Evolutionary conservation across 139 green algal genomes (phyloP).

Genomic region (Chlorokybus atmophyticus): DNA sequence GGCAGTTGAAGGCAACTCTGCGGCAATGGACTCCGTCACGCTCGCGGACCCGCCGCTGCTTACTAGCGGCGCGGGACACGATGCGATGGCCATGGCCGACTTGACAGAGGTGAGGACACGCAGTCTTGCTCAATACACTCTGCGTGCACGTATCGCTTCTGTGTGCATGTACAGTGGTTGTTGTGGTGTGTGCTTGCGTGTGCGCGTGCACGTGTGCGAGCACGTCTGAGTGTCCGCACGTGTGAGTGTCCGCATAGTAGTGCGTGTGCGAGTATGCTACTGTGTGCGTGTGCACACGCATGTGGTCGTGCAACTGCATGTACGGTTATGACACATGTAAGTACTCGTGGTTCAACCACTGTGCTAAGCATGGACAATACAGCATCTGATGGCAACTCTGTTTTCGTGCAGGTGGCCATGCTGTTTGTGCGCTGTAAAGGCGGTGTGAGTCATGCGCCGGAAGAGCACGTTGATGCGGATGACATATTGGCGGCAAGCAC

Average conservation of each 20-base stretch:
- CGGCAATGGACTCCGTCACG: not conserved
- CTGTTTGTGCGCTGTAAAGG: conserved; percentile 68
- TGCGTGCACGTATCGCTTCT: too few relatives aligned
- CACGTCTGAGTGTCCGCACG: too few relatives aligned
- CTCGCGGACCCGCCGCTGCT: too few relatives aligned
- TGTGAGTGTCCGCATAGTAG: too few relatives aligned
- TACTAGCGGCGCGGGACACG: conserved; percentile 69
- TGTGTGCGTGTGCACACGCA: too few relatives aligned
- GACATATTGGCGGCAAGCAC: conserved; percentile 40
- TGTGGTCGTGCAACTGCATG: too few relatives aligned
- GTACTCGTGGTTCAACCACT: not conserved
- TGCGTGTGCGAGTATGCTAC: too few relatives aligned
- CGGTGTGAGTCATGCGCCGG: conserved; percentile 66
- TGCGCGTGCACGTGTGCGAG: too few relatives aligned
- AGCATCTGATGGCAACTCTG: not conserved
- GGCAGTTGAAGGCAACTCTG: not conserved
- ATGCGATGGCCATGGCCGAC: conserved; percentile 69
- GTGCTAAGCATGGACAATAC: not conserved
- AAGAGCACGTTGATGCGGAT: conserved; percentile 46
- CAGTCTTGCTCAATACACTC: too few relatives aligned
- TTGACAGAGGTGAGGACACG: conserved; percentile 39
- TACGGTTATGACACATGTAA: too few relatives aligned
- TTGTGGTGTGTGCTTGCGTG: too few relatives aligned
- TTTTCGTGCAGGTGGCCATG: conserved; percentile 46
- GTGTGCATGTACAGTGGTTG: too few relatives aligned